Base-by-base conservation (phyloP, 768 basidiomycete genomes). In the Imleria badia region DNA sequence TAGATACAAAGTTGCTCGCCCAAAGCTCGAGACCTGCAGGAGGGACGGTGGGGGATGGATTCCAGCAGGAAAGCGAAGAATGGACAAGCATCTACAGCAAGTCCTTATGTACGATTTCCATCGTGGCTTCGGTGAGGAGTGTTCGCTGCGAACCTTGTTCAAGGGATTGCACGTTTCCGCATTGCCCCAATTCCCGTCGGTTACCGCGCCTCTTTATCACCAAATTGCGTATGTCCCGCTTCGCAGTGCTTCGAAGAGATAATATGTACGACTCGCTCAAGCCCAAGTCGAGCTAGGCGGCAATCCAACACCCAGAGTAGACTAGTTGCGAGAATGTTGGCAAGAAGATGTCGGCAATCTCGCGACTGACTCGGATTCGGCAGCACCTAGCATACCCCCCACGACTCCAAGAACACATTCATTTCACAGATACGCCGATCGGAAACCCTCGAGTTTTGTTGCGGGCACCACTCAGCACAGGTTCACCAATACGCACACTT, bases 121-220 rank as follows among this genome's bases (percentile, higher is more conserved):
- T 67, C 70, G 70, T 71, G 70, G 70, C 58, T 66, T 69, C 59
- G 66, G 70, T 34, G 70, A 73, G 70, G 70, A 65, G 54, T 33
- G 60, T 55, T 51, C 52, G 56, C 39, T 59, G 58, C 54, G 59
- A 65, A 62, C 60, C 49, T 51, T 51, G 56, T 60, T 54, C 53
- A 10, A 38, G 49, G 52, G 52, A 38, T 40, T 45, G 49, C 64
- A 66, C 64, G 64, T 66, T 66, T 62, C 56, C 60, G 52, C 70
- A 67, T 67, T 60, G 65, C 61, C 64, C 59, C 60, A 67, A 54
- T 72, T 60, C 67, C 68, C 65, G 61, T 65, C 61, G 60, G 61
- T 71, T 71, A 54, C 67, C 54, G 48, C 48, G 46, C 67, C 69
- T 45, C 60, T 42, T 54, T 63, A 66, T 65, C 70, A 44, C 66